These are phyloP conservation scores for Pichia norvegensis DNA, from an alignment of 1,139 yeast genomes.

Conservation along the genomic window DNA sequence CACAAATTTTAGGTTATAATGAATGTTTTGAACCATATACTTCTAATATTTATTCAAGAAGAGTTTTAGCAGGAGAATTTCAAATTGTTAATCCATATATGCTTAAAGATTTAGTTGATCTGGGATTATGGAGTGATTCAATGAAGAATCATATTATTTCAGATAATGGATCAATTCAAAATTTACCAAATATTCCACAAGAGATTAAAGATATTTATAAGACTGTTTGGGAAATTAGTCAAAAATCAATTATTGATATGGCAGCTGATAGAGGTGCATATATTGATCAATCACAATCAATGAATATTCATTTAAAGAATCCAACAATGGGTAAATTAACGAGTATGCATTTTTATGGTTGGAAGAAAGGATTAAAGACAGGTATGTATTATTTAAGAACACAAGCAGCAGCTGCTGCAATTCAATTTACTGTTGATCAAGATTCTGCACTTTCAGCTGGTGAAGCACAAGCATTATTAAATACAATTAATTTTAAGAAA, in stretches of 20 bases:
- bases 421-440: constrained; percentile 50
- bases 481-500: constrained; percentile 36
- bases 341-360: constrained; percentile 53
- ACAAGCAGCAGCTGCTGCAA: constrained; percentile 56
- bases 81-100: constrained; percentile 54
- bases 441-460: constrained; percentile 41
- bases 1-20: constrained; percentile 53
- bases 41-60: constrained; percentile 50
- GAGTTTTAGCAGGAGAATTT: constrained; percentile 56
- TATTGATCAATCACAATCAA: constrained; percentile 54
- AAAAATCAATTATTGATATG: constrained; percentile 49
- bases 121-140: constrained; percentile 48
- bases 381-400: constrained; percentile 60
- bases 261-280: constrained; percentile 56
- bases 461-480: constrained; percentile 43
- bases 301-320: constrained; percentile 47
- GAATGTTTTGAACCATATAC: constrained; percentile 61
- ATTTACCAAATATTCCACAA: constrained; percentile 43
- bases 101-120: constrained; percentile 45
- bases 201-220: constrained; percentile 45
- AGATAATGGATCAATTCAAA: constrained; percentile 50
- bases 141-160: constrained; percentile 46
- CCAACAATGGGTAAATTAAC: constrained; percentile 56
- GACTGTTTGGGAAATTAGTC: constrained; percentile 58
- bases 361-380: constrained; percentile 58